Evolutionary conservation across 2,329 filamentous ascomycete genomes (phyloP), one percentile per base, ranked within the genome.

Genomic region (Didymella pinodella): DNA sequence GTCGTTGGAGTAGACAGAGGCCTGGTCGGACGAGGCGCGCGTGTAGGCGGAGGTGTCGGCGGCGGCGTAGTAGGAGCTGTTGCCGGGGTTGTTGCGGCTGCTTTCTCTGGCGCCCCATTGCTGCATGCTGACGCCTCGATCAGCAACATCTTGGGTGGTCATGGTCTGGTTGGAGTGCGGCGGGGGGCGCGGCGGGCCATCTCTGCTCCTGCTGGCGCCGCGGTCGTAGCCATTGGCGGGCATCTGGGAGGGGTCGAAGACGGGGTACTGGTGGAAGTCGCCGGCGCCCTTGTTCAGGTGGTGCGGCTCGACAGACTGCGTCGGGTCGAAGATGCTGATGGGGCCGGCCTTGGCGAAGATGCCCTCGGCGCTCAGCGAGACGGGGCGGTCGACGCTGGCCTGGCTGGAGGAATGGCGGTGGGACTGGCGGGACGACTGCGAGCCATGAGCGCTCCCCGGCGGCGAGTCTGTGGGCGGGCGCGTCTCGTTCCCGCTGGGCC

Each of bases 201-300:
- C 34, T 40, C 60, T 65, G 20, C 85, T 82, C 54, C 80, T 81
- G 43, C 81, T 72, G 66, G 79, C 20, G 40, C 20, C 29, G 11
- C 85, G 84, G 43, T 85, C 38, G 45, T 63, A 65, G 48, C 81
- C 74, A 66, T 80, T 82, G 58, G 81, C 79, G 60, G 80, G 78
- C 41, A 81, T 78, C 54, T 81, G 73, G 38, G 84, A 78, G 29
- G 86, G 81, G 65, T 90, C 88, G 75, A 90, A 87, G 51, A 85
- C 85, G 41, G 93, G 92, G 76, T 97, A 97, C 73, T 97, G 94
- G 79, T 97, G 92, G 74, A 88, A 97, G 77, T 97, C 93, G 67
- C 82, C 81, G 48, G 86, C 86, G 65, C 83, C 84, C 79, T 92
- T 93, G 76, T 92, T 93, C 53, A 96, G 80, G 71, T 96, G 92